Conservation (phyloP, 202 grass and related monocot genomes). For the Panicum virgatum region DNA sequence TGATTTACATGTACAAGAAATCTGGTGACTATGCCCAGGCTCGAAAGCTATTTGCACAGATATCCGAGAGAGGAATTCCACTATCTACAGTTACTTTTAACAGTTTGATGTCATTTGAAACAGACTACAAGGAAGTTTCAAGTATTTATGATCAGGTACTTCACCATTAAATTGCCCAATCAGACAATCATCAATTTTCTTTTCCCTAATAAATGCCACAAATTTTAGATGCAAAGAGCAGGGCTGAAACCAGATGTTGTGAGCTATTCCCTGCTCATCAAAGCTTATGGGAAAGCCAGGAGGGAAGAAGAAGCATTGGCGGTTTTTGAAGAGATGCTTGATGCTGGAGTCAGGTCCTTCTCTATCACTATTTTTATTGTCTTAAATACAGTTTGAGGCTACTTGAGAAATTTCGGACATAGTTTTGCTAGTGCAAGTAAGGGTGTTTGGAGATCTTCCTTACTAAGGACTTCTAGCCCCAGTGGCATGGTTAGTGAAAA, state of each 20-base stretch:
- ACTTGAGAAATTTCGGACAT: constrained; percentile 15
- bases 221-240: constrained; percentile 85
- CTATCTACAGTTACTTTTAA: constrained; percentile 86
- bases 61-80: constrained; percentile 79
- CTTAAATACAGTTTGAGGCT: constrained; percentile 9
- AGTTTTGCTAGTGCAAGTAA: constrained; percentile 20
- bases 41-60: constrained; percentile 70
- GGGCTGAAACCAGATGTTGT: constrained; percentile 89
- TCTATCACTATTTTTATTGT: constrained; percentile 17
- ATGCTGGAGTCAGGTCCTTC: constrained; percentile 96
- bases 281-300: constrained; percentile 96
- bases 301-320: constrained; percentile 91
- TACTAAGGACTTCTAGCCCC: neutral
- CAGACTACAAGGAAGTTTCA: constrained; percentile 91
- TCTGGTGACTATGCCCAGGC: constrained; percentile 72
- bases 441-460: neutral
- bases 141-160: constrained; percentile 97
- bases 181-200: constrained; percentile 1
- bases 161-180: constrained; percentile 32
- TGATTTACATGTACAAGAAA: constrained; percentile 99
- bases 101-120: constrained; percentile 97
- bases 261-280: constrained; percentile 94
- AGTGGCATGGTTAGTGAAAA: neutral
- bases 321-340: constrained; percentile 99
- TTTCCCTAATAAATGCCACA: constrained; percentile 34